Evolutionary conservation across 768 basidiomycete species (phyloP), one percentile per base, ranked within the genome.

Genomic region (Amanita pseudoporphyria): DNA sequence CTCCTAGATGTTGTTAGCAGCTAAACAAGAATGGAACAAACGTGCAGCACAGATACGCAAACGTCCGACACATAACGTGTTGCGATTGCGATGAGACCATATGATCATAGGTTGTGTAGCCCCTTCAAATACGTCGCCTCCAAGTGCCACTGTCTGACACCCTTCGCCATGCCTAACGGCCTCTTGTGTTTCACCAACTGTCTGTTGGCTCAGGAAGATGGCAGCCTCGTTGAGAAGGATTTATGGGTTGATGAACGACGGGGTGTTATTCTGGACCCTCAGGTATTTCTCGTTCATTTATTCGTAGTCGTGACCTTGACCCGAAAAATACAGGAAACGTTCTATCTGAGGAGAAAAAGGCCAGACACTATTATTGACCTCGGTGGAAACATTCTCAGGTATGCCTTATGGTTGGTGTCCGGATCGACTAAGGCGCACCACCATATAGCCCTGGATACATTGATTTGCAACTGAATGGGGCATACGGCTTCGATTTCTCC

Each of bases 401-500:
- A 60, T 51, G 63, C 5, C n/a, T 36, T 37, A 12, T 37, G 12
- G 5, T 19, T 24, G 5, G 5, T 21, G 7, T 35, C 19, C 35
- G 9, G 22, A n/a, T 37, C 45, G 22, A 19, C 24, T 24, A 37
- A 24, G 21, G 35, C 22, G 22, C 10, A 6, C 44, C 19, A 19
- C 44, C 31, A 12, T 24, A 16, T 55, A 90, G 87, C 61, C 91
- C 91, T 2, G 91, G 91, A 12, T 77, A 84, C 58, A 74, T 94
- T 44, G 92, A 94, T 65, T 79, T 85, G 14, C 92, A 95, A 59
- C 82, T 95, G 53, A 94, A 95, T 55, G 92, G 92, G 31, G 91
- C 82, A 4, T 92, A 88, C 61, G 81, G 83, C 26, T 87, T 90
- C 59, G 88, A 91, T 63, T 91, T 92, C 58, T 90, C 88, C 10